These are phyloP conservation scores for Besnoitia besnoiti DNA, from an alignment of 169 alveolate species.

Conservation along the genomic window DNA sequence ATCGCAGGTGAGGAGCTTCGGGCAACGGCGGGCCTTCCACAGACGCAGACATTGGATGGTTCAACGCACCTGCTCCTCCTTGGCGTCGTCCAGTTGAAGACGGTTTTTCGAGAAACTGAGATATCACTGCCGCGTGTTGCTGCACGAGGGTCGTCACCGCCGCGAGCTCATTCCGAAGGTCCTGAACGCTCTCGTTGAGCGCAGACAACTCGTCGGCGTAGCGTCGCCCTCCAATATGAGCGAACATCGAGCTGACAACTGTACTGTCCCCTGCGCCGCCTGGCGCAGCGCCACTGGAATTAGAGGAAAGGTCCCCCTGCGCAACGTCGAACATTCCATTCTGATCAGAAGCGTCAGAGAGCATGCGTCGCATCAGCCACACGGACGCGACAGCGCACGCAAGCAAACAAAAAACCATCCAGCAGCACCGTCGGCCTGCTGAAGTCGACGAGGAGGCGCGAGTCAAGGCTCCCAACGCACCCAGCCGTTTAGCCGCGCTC, in stretches of 20 bases:
- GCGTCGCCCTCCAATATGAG: not conserved
- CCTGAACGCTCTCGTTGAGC: not conserved
- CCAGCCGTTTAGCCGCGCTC: not conserved
- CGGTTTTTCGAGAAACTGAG: not conserved
- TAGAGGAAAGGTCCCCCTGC: not conserved
- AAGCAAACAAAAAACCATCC: not conserved
- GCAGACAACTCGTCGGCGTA: constrained; percentile 5
- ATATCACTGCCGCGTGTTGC: not conserved
- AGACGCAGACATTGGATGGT: not conserved
- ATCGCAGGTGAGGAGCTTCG: not conserved
- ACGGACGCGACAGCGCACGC: not conserved
- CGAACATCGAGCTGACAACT: not conserved
- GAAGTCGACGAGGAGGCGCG: not conserved
- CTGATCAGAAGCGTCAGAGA: not conserved
- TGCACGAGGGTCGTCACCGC: constrained; percentile 21
- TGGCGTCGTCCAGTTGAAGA: not conserved
- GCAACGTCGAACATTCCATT: not conserved
- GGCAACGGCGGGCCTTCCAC: constrained; percentile 15
- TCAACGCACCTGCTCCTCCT: not conserved
- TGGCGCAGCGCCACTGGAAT: not conserved
- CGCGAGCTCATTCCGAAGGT: constrained; percentile 14
- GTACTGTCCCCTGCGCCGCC: not conserved
- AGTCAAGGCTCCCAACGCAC: not conserved
- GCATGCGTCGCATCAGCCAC: constrained; percentile 2
- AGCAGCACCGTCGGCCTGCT: not conserved